A percentile compares a stretch with the other conserved stretches of the same genome.
Evolutionary conservation across 192 early-diverging fungal genomes (phyloP).

Genomic region (Coemansia sp.): DNA sequence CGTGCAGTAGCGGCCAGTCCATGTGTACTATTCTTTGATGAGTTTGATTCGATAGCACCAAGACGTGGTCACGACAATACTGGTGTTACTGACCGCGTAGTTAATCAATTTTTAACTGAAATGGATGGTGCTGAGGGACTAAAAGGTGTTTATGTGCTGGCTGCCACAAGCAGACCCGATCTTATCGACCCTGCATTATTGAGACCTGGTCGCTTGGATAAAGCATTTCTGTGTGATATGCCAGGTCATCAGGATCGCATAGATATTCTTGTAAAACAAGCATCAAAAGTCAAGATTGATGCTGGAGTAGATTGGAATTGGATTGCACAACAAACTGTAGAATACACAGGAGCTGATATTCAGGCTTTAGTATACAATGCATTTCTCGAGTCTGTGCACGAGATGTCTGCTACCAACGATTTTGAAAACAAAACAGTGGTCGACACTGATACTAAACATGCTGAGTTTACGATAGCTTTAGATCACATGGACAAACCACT

Average conservation of each 20-base stretch:
- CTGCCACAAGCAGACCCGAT: slow-evolving; percentile 84
- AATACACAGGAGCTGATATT: slow-evolving; percentile 89
- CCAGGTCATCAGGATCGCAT: slow-evolving; percentile 69
- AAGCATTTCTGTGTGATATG: slow-evolving; percentile 82
- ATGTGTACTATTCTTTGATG: slow-evolving; percentile 97
- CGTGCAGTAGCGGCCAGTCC: slow-evolving; percentile 90
- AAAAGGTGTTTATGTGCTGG: slow-evolving; percentile 94
- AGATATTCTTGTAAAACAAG: slow-evolving; percentile 78
- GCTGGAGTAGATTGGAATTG: slow-evolving; percentile 61
- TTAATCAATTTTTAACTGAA: slow-evolving; percentile 97
- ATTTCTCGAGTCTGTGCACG: slow-evolving; percentile 86
- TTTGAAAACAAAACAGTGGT: neutral
- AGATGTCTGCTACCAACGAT: slow-evolving; percentile 17
- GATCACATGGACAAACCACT: neutral
- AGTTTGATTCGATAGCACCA: slow-evolving; percentile 97
- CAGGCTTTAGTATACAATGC: slow-evolving; percentile 93
- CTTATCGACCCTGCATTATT: slow-evolving; percentile 80
- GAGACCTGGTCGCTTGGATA: slow-evolving; percentile 80
- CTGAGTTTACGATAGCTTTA: slow-evolving; percentile 16
- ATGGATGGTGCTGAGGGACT: slow-evolving; percentile 99
- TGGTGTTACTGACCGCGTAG: slow-evolving; percentile 96
- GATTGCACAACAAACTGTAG: slow-evolving; percentile 66
- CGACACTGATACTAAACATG: neutral
- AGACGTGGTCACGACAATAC: slow-evolving; percentile 96
- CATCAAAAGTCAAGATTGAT: slow-evolving; percentile 68